Evolutionary conservation across 192 early-diverging fungal genomes (phyloP).

Genomic region (Coemansia biformis): DNA sequence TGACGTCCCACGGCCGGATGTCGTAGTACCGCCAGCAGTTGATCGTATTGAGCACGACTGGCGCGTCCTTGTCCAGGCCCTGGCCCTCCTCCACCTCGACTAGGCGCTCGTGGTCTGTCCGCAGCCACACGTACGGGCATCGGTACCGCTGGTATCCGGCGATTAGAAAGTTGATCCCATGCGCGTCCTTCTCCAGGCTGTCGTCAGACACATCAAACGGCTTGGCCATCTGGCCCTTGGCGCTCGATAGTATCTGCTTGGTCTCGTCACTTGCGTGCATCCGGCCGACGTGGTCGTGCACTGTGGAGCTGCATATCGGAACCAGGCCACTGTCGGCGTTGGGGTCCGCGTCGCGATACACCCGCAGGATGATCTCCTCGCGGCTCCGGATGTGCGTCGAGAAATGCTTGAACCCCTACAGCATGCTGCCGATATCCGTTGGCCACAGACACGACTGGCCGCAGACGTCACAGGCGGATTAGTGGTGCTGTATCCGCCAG

Average conservation of each 20-base stretch:
- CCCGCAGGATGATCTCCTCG: constrained; percentile 62
- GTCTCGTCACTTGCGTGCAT: constrained; percentile 32
- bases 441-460: too few relatives aligned
- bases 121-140: constrained; percentile 69
- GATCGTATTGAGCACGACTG: constrained; percentile 60
- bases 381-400: constrained; percentile 62
- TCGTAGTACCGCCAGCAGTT: constrained; percentile 61
- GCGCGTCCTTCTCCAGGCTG: constrained; percentile 38
- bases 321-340: constrained; percentile 17
- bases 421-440: not conserved
- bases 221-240: constrained; percentile 6
- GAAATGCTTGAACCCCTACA: constrained; percentile 63
- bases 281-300: constrained; percentile 35
- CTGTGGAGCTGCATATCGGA: constrained; percentile 50
- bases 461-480: too few relatives aligned
- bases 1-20: constrained; percentile 59
- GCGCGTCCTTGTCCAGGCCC: constrained; percentile 55
- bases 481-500: too few relatives aligned
- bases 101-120: constrained; percentile 57
- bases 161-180: constrained; percentile 57
- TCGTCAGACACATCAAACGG: constrained; percentile 24
- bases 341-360: constrained; percentile 50
- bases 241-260: constrained; percentile 6
- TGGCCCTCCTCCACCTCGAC: constrained; percentile 49
- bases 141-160: constrained; percentile 67